Evolutionary conservation across 305 asterid species (phyloP).

Genomic region (Fraxinus albicans): DNA sequence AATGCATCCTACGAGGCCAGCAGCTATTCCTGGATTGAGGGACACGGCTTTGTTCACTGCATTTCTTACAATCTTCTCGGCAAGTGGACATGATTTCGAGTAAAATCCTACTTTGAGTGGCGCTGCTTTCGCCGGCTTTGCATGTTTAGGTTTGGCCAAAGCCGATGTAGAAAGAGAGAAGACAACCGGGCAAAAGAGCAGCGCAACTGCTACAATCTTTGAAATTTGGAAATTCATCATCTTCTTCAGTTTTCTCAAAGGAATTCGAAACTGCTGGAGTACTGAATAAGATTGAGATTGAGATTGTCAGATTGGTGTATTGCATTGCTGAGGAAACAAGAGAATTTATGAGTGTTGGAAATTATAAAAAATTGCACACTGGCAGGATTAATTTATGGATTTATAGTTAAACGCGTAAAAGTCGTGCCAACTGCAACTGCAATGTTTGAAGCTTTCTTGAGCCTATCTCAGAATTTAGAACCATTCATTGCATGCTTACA

Average conservation of each 20-base stretch:
- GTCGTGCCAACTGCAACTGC: neutral
- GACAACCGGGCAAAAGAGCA: conserved; percentile 17
- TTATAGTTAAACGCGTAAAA: neutral
- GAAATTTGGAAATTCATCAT: neutral
- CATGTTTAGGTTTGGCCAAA: conserved; percentile 10
- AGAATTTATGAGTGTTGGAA: neutral
- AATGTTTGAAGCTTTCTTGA: conserved; percentile 19
- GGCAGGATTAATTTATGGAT: neutral
- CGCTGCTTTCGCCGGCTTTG: neutral
- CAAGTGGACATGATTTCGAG: conserved; percentile 31
- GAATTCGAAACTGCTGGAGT: neutral
- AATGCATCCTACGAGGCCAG: conserved; percentile 49
- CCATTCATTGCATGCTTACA: neutral
- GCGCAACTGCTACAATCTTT: conserved; percentile 8
- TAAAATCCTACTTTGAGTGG: conserved; percentile 38
- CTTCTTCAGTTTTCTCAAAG: neutral
- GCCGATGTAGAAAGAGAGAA: conserved; percentile 14
- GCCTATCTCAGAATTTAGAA: neutral
- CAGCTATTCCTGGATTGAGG: conserved; percentile 36
- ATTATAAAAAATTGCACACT: neutral
- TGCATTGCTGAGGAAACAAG: neutral
- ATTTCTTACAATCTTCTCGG: conserved; percentile 34
- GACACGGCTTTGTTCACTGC: conserved; percentile 36
- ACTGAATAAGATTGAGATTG: neutral
- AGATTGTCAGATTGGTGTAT: neutral